Percentiles rank a stretch among this genome's conserved stretches.
Evolutionary conservation across 768 basidiomycete species (phyloP).

Genomic region (Leccinum obscurum): DNA sequence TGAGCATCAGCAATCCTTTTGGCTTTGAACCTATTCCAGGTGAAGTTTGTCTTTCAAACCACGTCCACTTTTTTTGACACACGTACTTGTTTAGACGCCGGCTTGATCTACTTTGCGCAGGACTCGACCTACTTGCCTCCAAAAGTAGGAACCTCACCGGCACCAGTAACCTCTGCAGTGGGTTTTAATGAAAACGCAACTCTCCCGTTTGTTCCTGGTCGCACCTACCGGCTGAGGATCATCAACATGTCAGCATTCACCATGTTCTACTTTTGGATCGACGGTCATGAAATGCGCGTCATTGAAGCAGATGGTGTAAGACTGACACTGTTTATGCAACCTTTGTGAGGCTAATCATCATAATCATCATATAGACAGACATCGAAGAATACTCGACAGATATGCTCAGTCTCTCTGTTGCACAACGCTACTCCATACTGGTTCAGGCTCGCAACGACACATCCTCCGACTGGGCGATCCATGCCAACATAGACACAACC

Average conservation of each 20-base stretch:
- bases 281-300: constrained; percentile 81
- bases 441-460: constrained; percentile 90
- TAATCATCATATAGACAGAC: constrained; percentile 55
- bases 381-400: constrained; percentile 72
- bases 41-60: constrained; percentile 27
- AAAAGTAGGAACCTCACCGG: constrained; percentile 44
- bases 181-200: constrained; percentile 89
- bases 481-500: constrained; percentile 83
- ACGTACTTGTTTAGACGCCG: constrained; percentile 53
- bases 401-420: constrained; percentile 72
- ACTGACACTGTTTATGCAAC: constrained; percentile 5
- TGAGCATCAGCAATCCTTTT: constrained; percentile 72
- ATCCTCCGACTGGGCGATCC: constrained; percentile 81
- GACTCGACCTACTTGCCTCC: constrained; percentile 70
- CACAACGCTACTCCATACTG: constrained; percentile 91
- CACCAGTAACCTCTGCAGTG: constrained; percentile 54
- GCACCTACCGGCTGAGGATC: constrained; percentile 87
- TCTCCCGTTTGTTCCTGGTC: constrained; percentile 77
- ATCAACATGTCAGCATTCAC: constrained; percentile 79
- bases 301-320: constrained; percentile 84
- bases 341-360: not conserved
- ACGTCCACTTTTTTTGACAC: not conserved
- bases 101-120: constrained; percentile 81
- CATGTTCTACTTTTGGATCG: constrained; percentile 85
- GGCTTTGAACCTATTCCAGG: constrained; percentile 91